Conservation (phyloP, 2,329 filamentous ascomycete genomes). For the Sarocladium brachiariae region DNA sequence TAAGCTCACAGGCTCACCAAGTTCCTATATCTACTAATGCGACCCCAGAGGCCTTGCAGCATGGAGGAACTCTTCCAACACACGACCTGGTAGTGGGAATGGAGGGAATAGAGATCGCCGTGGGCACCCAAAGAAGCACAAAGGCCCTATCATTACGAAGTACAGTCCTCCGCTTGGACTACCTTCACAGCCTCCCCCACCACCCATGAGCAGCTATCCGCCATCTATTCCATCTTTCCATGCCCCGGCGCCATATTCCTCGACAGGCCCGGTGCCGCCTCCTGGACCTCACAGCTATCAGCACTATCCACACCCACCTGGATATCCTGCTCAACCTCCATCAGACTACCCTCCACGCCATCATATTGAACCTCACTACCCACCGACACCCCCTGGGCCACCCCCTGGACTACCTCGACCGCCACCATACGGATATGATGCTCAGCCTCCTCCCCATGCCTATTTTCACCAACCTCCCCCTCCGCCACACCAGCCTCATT, state of each 20-base stretch:
- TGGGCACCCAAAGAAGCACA: slow-evolving; percentile 22
- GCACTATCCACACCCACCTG: background rate
- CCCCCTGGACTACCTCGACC: background rate
- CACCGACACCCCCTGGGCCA: background rate
- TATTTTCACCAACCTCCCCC: background rate
- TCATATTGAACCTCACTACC: slow-evolving; percentile 1
- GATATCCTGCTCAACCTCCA: background rate
- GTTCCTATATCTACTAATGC: slow-evolving; percentile 6
- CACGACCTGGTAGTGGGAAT: slow-evolving; percentile 14
- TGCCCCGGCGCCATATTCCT: slow-evolving; percentile 2
- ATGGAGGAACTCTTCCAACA: slow-evolving; percentile 27
- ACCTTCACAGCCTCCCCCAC: slow-evolving; percentile 8
- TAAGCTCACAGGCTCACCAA: slow-evolving; percentile 27
- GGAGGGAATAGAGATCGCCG: slow-evolving; percentile 20
- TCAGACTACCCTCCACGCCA: background rate
- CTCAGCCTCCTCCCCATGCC: background rate
- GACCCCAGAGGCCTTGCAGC: slow-evolving; percentile 26
- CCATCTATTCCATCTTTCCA: slow-evolving; percentile 7
- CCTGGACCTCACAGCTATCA: slow-evolving; percentile 3
- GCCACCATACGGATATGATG: background rate
- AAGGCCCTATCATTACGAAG: slow-evolving; percentile 15
- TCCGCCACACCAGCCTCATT: background rate
- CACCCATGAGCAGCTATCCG: slow-evolving; percentile 6
- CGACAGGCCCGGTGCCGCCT: slow-evolving; percentile 1
- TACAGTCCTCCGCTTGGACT: slow-evolving; percentile 14